Evolutionary conservation across 2,329 filamentous ascomycete species (phyloP).

Genomic region (Colletotrichum sp.): DNA sequence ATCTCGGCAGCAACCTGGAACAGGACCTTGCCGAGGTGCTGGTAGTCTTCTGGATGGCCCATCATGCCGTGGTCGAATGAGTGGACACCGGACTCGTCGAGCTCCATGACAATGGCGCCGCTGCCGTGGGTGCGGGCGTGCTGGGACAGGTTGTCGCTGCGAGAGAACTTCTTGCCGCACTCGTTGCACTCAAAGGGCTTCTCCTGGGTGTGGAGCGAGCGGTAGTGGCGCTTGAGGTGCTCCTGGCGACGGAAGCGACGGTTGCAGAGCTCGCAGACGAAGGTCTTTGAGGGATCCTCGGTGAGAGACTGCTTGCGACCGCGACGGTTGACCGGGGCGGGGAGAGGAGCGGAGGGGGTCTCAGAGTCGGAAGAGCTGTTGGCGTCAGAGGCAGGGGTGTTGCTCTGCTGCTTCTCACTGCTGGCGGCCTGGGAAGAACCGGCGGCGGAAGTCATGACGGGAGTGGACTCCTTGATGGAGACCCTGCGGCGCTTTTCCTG

Average conservation of each 20-base stretch:
- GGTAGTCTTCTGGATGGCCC: constrained; percentile 61
- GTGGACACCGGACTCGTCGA: constrained; percentile 70
- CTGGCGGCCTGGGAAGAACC: constrained; percentile 37
- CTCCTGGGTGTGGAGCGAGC: constrained; percentile 96
- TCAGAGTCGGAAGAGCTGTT: constrained; percentile 49
- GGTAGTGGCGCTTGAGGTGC: constrained; percentile 97
- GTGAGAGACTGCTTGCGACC: constrained; percentile 98
- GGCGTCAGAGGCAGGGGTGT: constrained; percentile 34
- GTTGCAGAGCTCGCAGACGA: constrained; percentile 94
- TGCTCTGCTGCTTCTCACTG: constrained; percentile 38
- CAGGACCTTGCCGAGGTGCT: constrained; percentile 75
- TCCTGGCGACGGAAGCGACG: constrained; percentile 98
- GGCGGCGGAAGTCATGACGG: constrained; percentile 49
- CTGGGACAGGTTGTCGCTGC: constrained; percentile 96
- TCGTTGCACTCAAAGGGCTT: constrained; percentile 98
- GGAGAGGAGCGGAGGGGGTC: constrained; percentile 45
- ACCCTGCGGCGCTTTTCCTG: constrained; percentile 61
- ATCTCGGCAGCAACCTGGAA: constrained; percentile 81
- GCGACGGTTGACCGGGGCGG: constrained; percentile 79
- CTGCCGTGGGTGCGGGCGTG: constrained; percentile 93
- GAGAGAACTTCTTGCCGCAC: constrained; percentile 99
- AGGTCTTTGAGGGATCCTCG: constrained; percentile 97
- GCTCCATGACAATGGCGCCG: constrained; percentile 88
- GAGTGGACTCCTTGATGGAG: constrained; percentile 49
- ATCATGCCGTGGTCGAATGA: constrained; percentile 48